phyloP scores from a whole-genome alignment of 2,329 filamentous ascomycete species.

The Verticillium dahliae region DNA sequence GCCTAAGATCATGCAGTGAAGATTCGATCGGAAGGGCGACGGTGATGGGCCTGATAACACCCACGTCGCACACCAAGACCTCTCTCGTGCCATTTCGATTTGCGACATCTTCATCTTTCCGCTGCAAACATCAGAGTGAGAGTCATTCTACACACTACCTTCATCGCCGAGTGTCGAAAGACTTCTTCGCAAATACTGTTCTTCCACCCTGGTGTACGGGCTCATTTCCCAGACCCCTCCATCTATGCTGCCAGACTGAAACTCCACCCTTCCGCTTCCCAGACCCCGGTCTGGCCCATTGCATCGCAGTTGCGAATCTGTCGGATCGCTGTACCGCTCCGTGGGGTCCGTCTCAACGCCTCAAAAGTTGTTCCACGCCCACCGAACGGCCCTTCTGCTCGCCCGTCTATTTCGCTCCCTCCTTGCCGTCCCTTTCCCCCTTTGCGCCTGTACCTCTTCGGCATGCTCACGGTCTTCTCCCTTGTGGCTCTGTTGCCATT shows the following conservation, averaged over 20 bases:
- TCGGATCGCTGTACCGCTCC: neutral
- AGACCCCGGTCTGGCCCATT: neutral
- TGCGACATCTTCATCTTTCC: too few relatives aligned
- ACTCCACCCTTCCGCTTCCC: neutral
- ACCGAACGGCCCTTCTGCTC: neutral
- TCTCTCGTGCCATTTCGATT: neutral
- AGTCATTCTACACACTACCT: neutral
- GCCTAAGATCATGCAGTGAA: neutral
- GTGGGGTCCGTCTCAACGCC: neutral
- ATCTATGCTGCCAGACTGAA: neutral
- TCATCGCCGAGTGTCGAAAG: neutral
- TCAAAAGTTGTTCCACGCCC: neutral
- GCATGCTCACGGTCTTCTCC: conserved; percentile 6
- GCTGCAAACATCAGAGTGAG: too few relatives aligned
- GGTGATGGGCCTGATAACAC: neutral
- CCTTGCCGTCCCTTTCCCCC: neutral
- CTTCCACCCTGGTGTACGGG: neutral
- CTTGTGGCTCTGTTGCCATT: conserved; percentile 16
- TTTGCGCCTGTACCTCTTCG: conserved; percentile 1
- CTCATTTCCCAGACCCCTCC: neutral
- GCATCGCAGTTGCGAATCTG: neutral
- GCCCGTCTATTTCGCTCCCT: neutral
- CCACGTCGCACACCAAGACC: neutral
- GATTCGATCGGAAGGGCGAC: too few relatives aligned
- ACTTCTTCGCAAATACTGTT: too few relatives aligned